These are phyloP conservation scores for Cylindrodendrum hubeiense DNA, from an alignment of 2,329 filamentous ascomycete species.

Conservation along the genomic window DNA sequence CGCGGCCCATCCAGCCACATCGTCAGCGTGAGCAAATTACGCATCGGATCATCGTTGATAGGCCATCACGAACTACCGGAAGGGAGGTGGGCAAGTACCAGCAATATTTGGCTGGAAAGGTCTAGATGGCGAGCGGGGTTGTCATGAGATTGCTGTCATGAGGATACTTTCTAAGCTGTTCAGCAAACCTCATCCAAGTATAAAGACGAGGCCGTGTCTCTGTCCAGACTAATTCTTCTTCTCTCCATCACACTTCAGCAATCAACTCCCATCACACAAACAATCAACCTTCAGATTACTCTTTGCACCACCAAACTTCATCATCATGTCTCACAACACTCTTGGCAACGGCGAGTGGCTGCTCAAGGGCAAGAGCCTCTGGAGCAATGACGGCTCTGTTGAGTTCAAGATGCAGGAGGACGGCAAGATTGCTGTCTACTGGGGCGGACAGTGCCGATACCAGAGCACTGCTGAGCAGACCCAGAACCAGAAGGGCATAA, in stretches of 20 bases:
- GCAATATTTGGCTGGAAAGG: not conserved
- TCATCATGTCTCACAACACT: slow-evolving; percentile 31
- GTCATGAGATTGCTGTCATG: not conserved
- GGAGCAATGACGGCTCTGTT: slow-evolving; percentile 45
- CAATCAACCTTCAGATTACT: not conserved
- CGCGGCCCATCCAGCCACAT: too few relatives aligned
- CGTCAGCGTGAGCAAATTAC: not conserved
- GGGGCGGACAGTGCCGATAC: slow-evolving; percentile 45
- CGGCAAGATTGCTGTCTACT: slow-evolving; percentile 48
- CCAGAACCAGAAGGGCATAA: slow-evolving; percentile 44
- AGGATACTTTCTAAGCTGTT: not conserved
- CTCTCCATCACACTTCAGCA: not conserved
- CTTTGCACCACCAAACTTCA: not conserved
- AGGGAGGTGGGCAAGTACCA: not conserved
- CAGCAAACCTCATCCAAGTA: not conserved
- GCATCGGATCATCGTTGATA: not conserved
- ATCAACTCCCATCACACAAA: not conserved
- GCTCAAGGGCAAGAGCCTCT: slow-evolving; percentile 45
- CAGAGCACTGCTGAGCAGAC: slow-evolving; percentile 46
- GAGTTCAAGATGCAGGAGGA: slow-evolving; percentile 50
- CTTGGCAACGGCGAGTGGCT: slow-evolving; percentile 50
- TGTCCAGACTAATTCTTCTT: not conserved
- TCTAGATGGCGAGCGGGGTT: not conserved
- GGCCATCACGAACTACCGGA: not conserved
- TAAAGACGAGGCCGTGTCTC: not conserved